These are phyloP conservation scores for Coemansia sp. DNA, from an alignment of 371 early-diverging fungal genomes.

Conservation along the genomic window DNA sequence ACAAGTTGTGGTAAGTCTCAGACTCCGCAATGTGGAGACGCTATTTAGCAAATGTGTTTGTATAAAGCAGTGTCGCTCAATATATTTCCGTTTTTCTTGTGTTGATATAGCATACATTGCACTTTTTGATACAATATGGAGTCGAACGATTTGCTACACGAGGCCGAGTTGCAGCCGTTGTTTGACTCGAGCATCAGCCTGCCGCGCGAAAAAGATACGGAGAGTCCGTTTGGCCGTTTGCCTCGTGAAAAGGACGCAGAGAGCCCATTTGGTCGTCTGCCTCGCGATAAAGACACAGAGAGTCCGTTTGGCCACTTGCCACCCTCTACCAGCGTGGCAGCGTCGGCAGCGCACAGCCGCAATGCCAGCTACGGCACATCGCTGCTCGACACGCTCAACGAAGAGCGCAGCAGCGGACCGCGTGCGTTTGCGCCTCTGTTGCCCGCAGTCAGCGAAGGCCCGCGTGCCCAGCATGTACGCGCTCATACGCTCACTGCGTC, in stretches of 20 bases:
- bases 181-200: slow-evolving; percentile 36
- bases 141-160: background rate
- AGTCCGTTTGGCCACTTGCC: slow-evolving; percentile 13
- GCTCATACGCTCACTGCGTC: slow-evolving; percentile 35
- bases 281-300: background rate
- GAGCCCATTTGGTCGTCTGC: slow-evolving; percentile 4
- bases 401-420: slow-evolving; percentile 23
- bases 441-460: background rate
- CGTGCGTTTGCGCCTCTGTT: background rate
- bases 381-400: slow-evolving; percentile 51
- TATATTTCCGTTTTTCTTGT: too few species aligned
- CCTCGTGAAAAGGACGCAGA: background rate
- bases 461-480: slow-evolving; percentile 15
- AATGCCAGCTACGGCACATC: slow-evolving; percentile 53
- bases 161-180: slow-evolving; percentile 30
- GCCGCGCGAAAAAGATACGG: background rate
- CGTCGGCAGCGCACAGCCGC: slow-evolving; percentile 31
- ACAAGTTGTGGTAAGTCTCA: background rate
- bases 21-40: background rate
- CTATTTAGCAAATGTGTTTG: background rate
- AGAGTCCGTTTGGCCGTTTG: slow-evolving; percentile 10
- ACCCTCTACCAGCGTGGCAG: background rate
- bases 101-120: too few species aligned
- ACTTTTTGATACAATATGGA: background rate
- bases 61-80: background rate